phyloP scores from a whole-genome alignment of 257 asterid species.

The Solanum dulcamara region DNA sequence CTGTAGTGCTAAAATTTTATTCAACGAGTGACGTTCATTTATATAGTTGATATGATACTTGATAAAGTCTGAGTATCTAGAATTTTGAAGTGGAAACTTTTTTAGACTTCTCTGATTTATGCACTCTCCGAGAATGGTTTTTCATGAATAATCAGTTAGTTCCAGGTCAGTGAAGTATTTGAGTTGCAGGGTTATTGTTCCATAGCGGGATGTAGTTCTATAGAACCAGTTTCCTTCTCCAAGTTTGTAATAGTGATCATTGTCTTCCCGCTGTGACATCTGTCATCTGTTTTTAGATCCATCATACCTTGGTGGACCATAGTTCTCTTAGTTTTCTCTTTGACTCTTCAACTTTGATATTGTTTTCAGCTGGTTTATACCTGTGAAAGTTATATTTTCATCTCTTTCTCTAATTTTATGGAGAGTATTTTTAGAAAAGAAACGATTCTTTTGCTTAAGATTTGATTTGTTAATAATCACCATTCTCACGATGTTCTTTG shows the following conservation, averaged over 20 bases:
- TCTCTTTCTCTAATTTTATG: background rate
- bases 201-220: background rate
- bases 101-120: background rate
- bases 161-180: background rate
- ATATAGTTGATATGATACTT: background rate
- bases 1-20: background rate
- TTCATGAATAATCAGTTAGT: background rate
- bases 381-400: background rate
- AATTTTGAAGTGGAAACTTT: background rate
- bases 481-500: background rate
- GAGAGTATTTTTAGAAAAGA: background rate
- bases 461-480: background rate
- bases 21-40: background rate
- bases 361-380: background rate
- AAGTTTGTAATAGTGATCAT: background rate
- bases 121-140: background rate
- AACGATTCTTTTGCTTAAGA: background rate
- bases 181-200: background rate
- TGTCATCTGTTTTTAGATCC: background rate
- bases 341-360: background rate
- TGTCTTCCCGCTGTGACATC: background rate
- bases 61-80: background rate
- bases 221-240: background rate
- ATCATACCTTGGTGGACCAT: background rate
- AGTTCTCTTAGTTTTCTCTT: background rate